Percentiles rank a stretch among this genome's conserved stretches.
Evolutionary conservation across 176 grass and related monocot species (phyloP).

Genomic region (Saccharum spontaneum): DNA sequence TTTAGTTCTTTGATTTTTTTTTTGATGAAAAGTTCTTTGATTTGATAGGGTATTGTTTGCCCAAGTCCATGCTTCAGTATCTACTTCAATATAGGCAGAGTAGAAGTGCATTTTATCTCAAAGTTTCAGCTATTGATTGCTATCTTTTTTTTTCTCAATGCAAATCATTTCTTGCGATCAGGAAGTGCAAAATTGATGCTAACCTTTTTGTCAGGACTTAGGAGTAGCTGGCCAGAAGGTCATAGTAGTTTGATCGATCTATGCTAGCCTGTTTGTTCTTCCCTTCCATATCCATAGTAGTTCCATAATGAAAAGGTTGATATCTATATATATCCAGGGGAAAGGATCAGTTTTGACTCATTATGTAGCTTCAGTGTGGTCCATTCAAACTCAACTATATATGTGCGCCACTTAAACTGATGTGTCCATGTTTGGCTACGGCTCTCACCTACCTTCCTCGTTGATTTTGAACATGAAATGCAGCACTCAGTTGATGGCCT

Average conservation of each 20-base stretch:
- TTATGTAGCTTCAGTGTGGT: neutral
- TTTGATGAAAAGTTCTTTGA: neutral
- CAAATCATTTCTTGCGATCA: neutral
- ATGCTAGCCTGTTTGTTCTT: neutral
- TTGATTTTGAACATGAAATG: neutral
- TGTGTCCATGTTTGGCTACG: neutral
- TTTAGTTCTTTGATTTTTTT: neutral
- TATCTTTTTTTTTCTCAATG: neutral
- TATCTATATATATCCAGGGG: neutral
- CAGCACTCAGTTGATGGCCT: slow-evolving; percentile 54
- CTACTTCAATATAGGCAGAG: too few species aligned
- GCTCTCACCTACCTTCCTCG: neutral
- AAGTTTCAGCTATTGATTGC: too few species aligned
- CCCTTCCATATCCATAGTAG: neutral
- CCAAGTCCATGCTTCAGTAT: neutral
- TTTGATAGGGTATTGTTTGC: neutral
- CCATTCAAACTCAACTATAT: neutral
- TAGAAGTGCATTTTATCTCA: too few species aligned
- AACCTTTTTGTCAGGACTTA: neutral
- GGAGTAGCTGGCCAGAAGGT: neutral
- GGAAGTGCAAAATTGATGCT: neutral
- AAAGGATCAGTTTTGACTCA: neutral
- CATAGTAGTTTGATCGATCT: neutral
- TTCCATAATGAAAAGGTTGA: neutral
- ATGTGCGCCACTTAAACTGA: too few species aligned